phyloP scores from a whole-genome alignment of 257 asterid genomes.

The Solanum stenotomum region DNA sequence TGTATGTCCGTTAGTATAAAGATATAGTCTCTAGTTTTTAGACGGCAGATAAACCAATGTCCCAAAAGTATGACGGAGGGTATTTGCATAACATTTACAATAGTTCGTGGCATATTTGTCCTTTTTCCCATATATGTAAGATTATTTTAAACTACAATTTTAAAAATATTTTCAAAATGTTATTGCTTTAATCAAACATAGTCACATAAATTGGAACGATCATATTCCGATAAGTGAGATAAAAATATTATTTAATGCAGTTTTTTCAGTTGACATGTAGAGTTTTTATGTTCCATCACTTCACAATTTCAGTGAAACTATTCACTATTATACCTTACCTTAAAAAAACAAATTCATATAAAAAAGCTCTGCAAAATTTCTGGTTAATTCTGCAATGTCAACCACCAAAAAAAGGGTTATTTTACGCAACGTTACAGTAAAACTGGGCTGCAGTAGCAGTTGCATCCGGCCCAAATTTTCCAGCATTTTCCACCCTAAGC shows the following conservation, averaged over 20 bases:
- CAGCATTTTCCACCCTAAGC: slow-evolving; percentile 49
- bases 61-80: too few species aligned
- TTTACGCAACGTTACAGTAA: slow-evolving; percentile 33
- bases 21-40: too few species aligned
- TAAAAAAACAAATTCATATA: neutral
- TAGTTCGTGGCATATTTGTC: too few species aligned
- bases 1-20: too few species aligned
- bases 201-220: too few species aligned
- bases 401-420: slow-evolving; percentile 28
- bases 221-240: neutral
- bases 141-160: too few species aligned
- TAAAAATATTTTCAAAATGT: too few species aligned
- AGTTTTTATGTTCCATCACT: neutral
- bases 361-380: neutral
- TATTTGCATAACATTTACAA: too few species aligned
- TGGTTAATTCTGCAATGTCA: slow-evolving; percentile 21
- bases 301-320: neutral
- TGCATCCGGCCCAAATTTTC: slow-evolving; percentile 50
- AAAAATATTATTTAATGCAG: neutral
- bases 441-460: slow-evolving; percentile 51
- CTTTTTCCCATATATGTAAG: too few species aligned
- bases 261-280: neutral
- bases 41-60: too few species aligned
- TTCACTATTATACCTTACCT: neutral
- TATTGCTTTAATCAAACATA: neutral